phyloP scores from a whole-genome alignment of 2,329 filamentous ascomycete genomes.

The Calycina herbarum region DNA sequence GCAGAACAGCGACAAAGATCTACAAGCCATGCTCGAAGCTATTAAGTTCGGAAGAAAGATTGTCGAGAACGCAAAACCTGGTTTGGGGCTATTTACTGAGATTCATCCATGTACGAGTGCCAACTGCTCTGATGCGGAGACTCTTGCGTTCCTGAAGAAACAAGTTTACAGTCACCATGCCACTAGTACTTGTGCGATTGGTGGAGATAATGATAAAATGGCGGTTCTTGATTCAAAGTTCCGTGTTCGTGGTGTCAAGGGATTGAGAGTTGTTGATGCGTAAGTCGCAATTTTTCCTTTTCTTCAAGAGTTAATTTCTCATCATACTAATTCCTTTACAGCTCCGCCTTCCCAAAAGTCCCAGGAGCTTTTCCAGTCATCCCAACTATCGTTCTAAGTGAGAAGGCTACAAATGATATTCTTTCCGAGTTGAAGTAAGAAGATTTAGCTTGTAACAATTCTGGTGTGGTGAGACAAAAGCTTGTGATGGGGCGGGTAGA shows the following conservation, averaged over 20 bases:
- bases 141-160: conserved; percentile 44
- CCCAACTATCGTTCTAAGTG: conserved; percentile 55
- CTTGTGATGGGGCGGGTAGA: neutral
- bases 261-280: conserved; percentile 62
- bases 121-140: conserved; percentile 44
- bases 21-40: conserved; percentile 44
- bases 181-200: conserved; percentile 55
- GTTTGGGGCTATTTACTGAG: conserved; percentile 40
- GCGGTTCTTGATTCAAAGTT: conserved; percentile 57
- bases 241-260: conserved; percentile 53
- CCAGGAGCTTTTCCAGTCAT: conserved; percentile 52
- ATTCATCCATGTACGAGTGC: conserved; percentile 42
- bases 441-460: neutral
- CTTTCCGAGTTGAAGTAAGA: conserved; percentile 1
- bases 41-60: conserved; percentile 28
- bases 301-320: neutral
- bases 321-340: neutral
- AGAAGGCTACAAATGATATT: conserved; percentile 51
- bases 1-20: conserved; percentile 41
- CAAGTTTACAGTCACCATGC: conserved; percentile 59
- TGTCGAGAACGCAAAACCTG: conserved; percentile 40
- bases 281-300: conserved; percentile 25
- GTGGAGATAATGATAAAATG: conserved; percentile 39
- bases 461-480: neutral
- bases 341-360: conserved; percentile 50